Evolutionary conservation across 306 rosid genomes (phyloP).

Genomic region (Acacia crassicarpa): DNA sequence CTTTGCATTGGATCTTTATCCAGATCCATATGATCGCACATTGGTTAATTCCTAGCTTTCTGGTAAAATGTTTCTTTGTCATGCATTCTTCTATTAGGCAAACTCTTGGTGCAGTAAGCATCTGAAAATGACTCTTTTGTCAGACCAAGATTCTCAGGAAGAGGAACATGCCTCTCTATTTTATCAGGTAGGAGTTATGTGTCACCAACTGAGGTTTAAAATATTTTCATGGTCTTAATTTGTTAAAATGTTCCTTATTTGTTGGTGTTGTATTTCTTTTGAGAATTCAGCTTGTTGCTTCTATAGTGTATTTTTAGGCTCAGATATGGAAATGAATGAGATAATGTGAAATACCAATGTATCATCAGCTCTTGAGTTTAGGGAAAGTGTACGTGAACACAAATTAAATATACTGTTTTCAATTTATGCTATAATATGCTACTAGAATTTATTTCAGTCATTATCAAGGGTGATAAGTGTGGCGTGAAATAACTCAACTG

Average conservation of each 20-base stretch:
- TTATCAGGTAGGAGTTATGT: constrained; percentile 64
- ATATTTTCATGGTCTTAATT: constrained; percentile 1
- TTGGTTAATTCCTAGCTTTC: neutral
- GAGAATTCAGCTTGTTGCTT: neutral
- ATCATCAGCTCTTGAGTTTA: neutral
- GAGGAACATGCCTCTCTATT: constrained; percentile 70
- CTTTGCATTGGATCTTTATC: constrained; percentile 3
- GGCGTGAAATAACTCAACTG: neutral
- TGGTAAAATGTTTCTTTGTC: neutral
- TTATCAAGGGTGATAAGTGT: neutral
- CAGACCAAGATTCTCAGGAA: constrained; percentile 78
- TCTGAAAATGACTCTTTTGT: constrained; percentile 82
- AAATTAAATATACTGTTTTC: neutral
- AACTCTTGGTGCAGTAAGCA: constrained; percentile 84
- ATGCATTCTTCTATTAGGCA: constrained; percentile 48
- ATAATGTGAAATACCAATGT: neutral
- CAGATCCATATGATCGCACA: neutral
- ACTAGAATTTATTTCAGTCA: neutral
- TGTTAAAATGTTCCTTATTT: neutral
- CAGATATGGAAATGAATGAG: neutral
- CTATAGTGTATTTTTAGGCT: neutral
- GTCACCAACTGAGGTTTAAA: constrained; percentile 4
- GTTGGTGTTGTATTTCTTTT: neutral
- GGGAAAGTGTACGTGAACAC: neutral
- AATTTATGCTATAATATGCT: neutral